These are phyloP conservation scores for Candida pini DNA, from an alignment of 805 yeast species.

Conservation along the genomic window DNA sequence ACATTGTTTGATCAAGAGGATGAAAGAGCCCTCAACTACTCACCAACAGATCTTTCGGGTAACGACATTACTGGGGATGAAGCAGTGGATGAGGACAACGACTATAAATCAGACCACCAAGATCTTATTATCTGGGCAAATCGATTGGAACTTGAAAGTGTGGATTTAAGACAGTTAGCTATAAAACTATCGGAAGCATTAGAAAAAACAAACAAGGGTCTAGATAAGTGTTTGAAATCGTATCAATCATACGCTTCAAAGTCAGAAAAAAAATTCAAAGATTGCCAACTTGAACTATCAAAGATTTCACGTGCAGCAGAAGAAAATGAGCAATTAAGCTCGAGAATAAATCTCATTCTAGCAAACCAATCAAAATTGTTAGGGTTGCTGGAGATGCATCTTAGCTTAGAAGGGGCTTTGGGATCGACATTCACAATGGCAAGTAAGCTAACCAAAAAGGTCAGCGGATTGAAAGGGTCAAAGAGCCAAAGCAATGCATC, in stretches of 20 bases:
- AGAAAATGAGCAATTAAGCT: slow-evolving; percentile 3
- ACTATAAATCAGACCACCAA: slow-evolving; percentile 20
- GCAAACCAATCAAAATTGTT: slow-evolving; percentile 10
- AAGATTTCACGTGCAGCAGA: neutral
- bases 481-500: neutral
- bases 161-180: slow-evolving; percentile 34
- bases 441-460: neutral
- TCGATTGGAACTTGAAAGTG: slow-evolving; percentile 42
- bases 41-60: slow-evolving; percentile 11
- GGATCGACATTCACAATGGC: neutral
- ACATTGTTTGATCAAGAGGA: too few relatives aligned
- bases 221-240: slow-evolving; percentile 4
- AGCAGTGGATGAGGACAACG: slow-evolving; percentile 4
- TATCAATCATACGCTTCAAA: slow-evolving; percentile 6
- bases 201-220: slow-evolving; percentile 7
- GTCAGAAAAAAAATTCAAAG: too few relatives aligned
- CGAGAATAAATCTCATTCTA: slow-evolving; percentile 7
- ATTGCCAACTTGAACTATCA: too few relatives aligned
- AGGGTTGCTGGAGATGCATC: slow-evolving; percentile 4
- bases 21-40: neutral
- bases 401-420: neutral
- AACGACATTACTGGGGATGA: too few relatives aligned
- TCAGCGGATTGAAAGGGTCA: neutral
- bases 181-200: slow-evolving; percentile 12
- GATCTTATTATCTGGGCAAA: slow-evolving; percentile 43